Base-by-base conservation (phyloP, 345 rosid species). In the Acer saccharum region DNA sequence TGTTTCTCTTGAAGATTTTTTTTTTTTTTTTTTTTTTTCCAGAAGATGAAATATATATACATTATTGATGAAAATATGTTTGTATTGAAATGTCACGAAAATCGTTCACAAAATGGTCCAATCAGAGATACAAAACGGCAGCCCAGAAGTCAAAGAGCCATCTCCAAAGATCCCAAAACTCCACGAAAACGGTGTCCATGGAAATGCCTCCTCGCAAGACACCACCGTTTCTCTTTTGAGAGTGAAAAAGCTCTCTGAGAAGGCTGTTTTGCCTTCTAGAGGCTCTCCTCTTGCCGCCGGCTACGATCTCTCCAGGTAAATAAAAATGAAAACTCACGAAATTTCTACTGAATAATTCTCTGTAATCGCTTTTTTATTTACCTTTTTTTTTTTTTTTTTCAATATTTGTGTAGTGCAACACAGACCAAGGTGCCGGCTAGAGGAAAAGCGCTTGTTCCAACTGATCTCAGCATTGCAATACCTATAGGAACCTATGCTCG, bases 231-330 rank as follows among this genome's bases (percentile, higher is more conserved):
- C 82, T 12, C 71, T 81, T 21, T 76, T 96, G 63, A 87, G 73
- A 81, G 97, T 94, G 76, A 88, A 92, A 69, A 94, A 81, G 77
- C 97, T 94, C 68, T 94, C 97, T 0, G 88, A 87, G 41, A 91
- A 89, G 39, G 98, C 95, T 17, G 86, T 92, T 10, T 76, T 93
- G 79, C 97, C 97, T 0, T 76, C 91, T 4, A 83, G 93, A 77
- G 97, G 81, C 3, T 95, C 98, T 3, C 81, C 87, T 27, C 90
- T 96, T 60, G 83, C 97, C 0, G 97, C 99, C 1, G 97, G 98
- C 6, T 92, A 88, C 64, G 97, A 91, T 84, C 97, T 94, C 46
- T 91, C 97, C 4, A 92, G 88, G 90, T 87, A 64, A 17, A n/a
- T 7, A 43, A 43, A 43, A 43, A 32, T 32, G 7, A 43, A 6